Evolutionary conservation across 306 rosid genomes (phyloP).

Genomic region (apple (Malus domestica)): DNA sequence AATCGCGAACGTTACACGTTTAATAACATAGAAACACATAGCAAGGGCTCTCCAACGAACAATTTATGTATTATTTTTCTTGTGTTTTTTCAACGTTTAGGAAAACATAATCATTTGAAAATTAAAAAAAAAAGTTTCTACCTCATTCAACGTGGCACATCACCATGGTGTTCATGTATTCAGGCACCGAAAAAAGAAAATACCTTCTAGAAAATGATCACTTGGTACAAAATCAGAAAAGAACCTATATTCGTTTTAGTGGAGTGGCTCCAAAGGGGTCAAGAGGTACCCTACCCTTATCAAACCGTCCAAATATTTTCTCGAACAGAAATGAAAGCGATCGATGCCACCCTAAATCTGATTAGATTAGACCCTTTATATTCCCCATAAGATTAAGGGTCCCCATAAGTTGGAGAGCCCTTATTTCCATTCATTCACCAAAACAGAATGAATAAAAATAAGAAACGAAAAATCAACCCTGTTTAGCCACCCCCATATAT

Average conservation of each 20-base stretch:
- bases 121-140: too few species aligned
- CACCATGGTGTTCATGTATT: neutral
- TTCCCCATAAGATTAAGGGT: neutral
- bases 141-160: neutral
- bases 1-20: neutral
- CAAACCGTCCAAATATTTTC: constrained; percentile 9
- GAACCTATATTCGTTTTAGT: neutral
- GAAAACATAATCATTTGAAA: too few species aligned
- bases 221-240: neutral
- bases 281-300: neutral
- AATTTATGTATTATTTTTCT: too few species aligned
- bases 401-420: neutral
- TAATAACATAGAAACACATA: too few species aligned
- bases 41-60: too few species aligned
- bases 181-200: neutral
- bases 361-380: neutral
- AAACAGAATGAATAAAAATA: neutral
- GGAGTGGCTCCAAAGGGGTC: neutral
- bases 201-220: neutral
- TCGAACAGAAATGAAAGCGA: neutral
- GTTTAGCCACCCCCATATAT: neutral
- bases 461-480: neutral
- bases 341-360: neutral
- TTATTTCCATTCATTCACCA: neutral
- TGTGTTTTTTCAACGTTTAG: too few species aligned